Evolutionary conservation across 768 basidiomycete genomes (phyloP).

Genomic region (Pleurotus pulmonarius): DNA sequence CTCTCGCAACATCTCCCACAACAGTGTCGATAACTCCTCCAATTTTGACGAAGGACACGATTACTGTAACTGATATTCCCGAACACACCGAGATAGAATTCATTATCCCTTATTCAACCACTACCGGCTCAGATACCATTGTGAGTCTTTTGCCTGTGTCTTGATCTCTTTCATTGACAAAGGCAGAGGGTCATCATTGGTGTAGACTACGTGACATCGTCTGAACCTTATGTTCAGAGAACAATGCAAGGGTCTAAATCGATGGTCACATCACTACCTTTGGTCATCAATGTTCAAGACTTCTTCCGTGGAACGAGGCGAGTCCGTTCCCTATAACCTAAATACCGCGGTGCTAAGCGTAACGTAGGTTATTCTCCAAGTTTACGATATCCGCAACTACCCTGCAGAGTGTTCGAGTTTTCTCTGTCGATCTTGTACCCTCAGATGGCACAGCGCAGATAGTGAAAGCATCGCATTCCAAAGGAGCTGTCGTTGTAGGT

Average conservation of each 20-base stretch:
- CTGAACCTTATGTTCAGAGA: constrained; percentile 50
- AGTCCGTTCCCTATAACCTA: constrained; percentile 9
- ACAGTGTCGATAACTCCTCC: no score
- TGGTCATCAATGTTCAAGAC: constrained; percentile 94
- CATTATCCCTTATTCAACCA: constrained; percentile 63
- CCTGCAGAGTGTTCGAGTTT: constrained; percentile 75
- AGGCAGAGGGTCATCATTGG: constrained; percentile 63
- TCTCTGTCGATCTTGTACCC: constrained; percentile 50
- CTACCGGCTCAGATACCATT: constrained; percentile 56
- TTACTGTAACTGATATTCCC: constrained; percentile 47
- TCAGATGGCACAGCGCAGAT: constrained; percentile 48
- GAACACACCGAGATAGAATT: constrained; percentile 43
- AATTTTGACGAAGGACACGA: constrained; percentile 19
- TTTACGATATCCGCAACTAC: constrained; percentile 86
- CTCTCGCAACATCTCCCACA: no score
- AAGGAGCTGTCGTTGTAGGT: constrained; percentile 48
- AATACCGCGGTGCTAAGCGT: no score
- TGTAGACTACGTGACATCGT: constrained; percentile 62
- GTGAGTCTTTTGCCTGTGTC: constrained; percentile 32
- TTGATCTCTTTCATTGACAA: background rate
- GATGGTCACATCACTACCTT: constrained; percentile 70
- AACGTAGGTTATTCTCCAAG: constrained; percentile 75
- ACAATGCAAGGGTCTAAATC: constrained; percentile 49
- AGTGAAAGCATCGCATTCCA: constrained; percentile 39
- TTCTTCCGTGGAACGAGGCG: constrained; percentile 88